Conservation (phyloP, 345 rosid species). For the Brassica carinata region DNA sequence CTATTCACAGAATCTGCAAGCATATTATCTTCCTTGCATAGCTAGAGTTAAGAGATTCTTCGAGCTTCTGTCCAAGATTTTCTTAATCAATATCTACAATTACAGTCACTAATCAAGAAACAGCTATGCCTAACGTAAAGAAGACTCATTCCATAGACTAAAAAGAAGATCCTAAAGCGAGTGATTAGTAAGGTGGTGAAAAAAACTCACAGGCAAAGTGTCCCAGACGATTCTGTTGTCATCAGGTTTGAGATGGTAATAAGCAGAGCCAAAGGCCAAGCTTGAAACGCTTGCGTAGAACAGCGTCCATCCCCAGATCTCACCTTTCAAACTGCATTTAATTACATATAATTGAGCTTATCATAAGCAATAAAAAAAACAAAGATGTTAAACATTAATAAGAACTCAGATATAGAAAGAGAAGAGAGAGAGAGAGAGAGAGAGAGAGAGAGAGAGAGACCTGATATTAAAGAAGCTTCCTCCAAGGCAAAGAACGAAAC, state of each 20-base stretch:
- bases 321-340: conserved; percentile 65
- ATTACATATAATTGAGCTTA: background rate
- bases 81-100: background rate
- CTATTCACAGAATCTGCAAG: no score
- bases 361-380: background rate
- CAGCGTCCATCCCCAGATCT: conserved; percentile 76
- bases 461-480: conserved; percentile 69
- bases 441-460: conserved; percentile 45
- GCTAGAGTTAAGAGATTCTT: background rate
- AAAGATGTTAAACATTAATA: background rate
- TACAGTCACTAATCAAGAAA: background rate
- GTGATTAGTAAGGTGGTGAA: background rate
- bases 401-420: background rate
- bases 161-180: conserved; percentile 2
- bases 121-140: background rate
- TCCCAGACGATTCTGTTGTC: conserved; percentile 70
- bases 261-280: conserved; percentile 84
- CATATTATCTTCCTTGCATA: background rate
- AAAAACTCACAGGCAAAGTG: conserved; percentile 74
- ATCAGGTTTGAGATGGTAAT: conserved; percentile 87
- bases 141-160: background rate
- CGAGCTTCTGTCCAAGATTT: background rate
- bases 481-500: conserved; percentile 68
- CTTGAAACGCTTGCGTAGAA: conserved; percentile 68
- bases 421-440: background rate